phyloP scores from a whole-genome alignment of 164 flowering plant species.

The Umbilicus rupestris region DNA sequence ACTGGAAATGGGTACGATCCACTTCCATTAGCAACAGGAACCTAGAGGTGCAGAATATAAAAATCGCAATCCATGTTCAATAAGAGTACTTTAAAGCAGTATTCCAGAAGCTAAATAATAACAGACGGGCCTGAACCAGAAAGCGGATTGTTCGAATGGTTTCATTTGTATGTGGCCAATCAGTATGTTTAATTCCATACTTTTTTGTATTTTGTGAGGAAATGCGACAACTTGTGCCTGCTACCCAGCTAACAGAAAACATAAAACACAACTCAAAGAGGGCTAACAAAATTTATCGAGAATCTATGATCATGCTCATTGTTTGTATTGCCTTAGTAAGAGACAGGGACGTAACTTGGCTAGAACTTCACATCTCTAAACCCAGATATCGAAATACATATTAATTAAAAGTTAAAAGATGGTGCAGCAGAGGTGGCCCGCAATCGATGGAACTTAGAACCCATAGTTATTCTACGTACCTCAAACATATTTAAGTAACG shows the following conservation, averaged over 20 bases:
- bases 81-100: no score
- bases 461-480: slow-evolving; percentile 29
- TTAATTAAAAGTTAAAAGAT: not conserved
- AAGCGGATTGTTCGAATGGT: not conserved
- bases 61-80: not conserved
- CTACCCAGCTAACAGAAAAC: not conserved
- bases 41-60: slow-evolving; percentile 29
- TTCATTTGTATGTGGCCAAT: not conserved
- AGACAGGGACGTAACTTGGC: not conserved
- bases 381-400: not conserved
- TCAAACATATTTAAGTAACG: slow-evolving; percentile 85
- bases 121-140: no score
- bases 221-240: not conserved
- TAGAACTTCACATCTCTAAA: not conserved
- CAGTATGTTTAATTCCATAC: not conserved
- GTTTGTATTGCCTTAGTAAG: not conserved
- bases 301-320: not conserved
- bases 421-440: not conserved
- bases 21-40: slow-evolving; percentile 90
- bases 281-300: not conserved
- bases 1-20: slow-evolving; percentile 79
- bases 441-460: not conserved
- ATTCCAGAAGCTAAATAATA: no score
- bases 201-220: not conserved
- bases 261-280: not conserved